phyloP scores from a whole-genome alignment of 2,329 filamentous ascomycete species.

The Hypoxylon sp. region DNA sequence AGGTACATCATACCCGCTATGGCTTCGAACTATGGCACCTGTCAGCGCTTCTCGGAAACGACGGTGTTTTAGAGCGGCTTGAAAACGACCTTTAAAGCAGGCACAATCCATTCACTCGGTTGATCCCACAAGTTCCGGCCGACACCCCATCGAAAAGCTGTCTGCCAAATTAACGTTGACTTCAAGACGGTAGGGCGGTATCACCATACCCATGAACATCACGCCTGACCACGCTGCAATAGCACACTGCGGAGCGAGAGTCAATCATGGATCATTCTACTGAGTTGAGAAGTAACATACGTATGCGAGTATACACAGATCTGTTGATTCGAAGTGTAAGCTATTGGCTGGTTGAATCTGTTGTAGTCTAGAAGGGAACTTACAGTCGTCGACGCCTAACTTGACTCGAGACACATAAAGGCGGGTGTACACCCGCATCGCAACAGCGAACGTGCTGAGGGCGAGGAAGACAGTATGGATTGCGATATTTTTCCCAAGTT shows the following conservation, averaged over 20 bases:
- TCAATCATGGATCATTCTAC: too few species aligned
- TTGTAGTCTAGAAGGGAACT: not conserved
- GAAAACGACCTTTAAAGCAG: conserved; percentile 8
- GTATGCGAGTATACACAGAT: too few species aligned
- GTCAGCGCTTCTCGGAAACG: not conserved
- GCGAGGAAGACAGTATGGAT: conserved; percentile 13
- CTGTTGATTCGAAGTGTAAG: too few species aligned
- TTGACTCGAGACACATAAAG: conserved; percentile 7
- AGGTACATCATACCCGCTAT: conserved; percentile 15
- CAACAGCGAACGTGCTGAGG: conserved; percentile 7
- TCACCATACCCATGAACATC: too few species aligned
- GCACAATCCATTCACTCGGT: conserved; percentile 1
- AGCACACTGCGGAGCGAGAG: too few species aligned
- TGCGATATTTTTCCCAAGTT: conserved; percentile 7
- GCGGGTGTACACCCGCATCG: conserved; percentile 15
- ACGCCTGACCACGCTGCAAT: too few species aligned
- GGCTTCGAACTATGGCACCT: conserved; percentile 1
- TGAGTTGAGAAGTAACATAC: too few species aligned
- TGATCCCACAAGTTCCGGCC: conserved; percentile 17
- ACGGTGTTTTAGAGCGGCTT: not conserved
- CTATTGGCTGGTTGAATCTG: too few species aligned
- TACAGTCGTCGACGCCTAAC: conserved; percentile 12
- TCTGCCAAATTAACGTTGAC: not conserved
- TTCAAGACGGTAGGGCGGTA: not conserved
- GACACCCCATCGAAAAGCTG: conserved; percentile 16